A percentile compares a stretch with the other conserved stretches of the same genome.
Conservation (phyloP, 805 yeast species). For the Schizosaccharomyces lindneri region DNA sequence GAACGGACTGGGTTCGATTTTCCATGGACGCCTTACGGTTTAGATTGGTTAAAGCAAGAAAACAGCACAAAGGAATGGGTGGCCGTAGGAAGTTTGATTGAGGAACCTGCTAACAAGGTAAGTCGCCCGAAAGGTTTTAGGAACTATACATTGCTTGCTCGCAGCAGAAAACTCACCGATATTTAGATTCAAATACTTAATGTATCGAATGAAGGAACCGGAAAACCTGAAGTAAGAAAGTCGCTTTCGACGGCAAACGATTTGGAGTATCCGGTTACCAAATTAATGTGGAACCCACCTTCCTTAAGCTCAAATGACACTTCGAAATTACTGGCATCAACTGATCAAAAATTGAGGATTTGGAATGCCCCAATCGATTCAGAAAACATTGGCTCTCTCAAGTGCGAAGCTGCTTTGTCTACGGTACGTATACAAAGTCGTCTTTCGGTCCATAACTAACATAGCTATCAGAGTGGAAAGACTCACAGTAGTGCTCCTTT, state of each 20-base stretch:
- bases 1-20: background rate
- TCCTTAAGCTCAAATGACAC: background rate
- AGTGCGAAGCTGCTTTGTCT: background rate
- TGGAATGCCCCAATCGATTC: background rate
- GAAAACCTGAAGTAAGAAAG: background rate
- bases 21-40: background rate
- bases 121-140: background rate
- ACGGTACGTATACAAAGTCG: background rate
- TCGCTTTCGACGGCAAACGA: background rate
- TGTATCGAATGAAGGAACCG: background rate
- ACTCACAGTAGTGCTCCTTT: slow-evolving; percentile 41
- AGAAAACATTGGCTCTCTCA: background rate
- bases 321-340: background rate
- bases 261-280: background rate
- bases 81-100: background rate
- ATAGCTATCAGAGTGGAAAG: background rate
- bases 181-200: background rate
- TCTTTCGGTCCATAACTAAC: background rate
- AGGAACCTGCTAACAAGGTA: background rate
- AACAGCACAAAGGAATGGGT: background rate
- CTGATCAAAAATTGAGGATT: background rate
- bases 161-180: background rate
- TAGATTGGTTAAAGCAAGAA: background rate
- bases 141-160: background rate
- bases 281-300: slow-evolving; percentile 1